These are phyloP conservation scores for Suillus plorans DNA, from an alignment of 768 basidiomycete species.

Conservation along the genomic window DNA sequence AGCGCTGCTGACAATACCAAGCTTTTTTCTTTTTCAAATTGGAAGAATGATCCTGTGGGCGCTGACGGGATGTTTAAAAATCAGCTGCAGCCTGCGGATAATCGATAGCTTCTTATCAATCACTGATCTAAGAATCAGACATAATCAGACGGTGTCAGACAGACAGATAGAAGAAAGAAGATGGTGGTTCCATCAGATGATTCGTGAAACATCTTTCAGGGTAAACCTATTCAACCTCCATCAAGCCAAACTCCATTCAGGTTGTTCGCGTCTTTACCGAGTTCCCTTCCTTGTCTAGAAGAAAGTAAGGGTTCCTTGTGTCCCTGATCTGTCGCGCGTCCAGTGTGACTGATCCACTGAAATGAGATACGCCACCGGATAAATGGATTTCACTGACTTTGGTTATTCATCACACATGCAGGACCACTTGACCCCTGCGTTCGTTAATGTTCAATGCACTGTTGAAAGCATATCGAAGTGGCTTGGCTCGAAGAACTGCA, in stretches of 20 bases:
- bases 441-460: background rate
- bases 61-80: background rate
- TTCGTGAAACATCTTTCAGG: background rate
- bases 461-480: background rate
- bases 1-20: no score
- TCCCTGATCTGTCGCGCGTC: background rate
- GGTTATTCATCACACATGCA: background rate
- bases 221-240: background rate
- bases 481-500: background rate
- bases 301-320: background rate
- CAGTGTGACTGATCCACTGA: background rate
- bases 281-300: background rate
- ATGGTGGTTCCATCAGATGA: background rate
- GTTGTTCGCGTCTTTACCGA: background rate
- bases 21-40: background rate
- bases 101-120: background rate
- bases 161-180: background rate
- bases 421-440: background rate
- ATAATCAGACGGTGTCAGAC: background rate
- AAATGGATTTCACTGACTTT: background rate
- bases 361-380: background rate
- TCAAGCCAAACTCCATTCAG: background rate
- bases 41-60: background rate
- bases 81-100: background rate
- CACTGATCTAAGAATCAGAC: background rate